Evolutionary conservation across 495 filamentous ascomycete genomes (phyloP), one percentile per base, ranked within the genome.

Genomic region (Neurospora hispaniola): DNA sequence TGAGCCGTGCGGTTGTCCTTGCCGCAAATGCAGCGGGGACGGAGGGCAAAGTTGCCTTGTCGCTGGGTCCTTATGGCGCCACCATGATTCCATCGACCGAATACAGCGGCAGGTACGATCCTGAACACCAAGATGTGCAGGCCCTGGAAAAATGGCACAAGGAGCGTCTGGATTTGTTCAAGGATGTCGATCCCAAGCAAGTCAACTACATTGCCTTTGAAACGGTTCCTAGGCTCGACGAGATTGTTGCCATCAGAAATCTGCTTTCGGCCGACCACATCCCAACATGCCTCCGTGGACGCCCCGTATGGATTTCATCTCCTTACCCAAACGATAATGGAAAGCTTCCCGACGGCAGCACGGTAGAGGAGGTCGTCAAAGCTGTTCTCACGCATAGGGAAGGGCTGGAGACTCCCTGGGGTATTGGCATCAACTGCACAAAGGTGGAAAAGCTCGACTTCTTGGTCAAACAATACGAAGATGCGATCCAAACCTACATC

Each of bases 371-470:
- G 68, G 85, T 85, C 69, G 84, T 88, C 31, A 74, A 75, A 10
- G 78, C 76, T 1, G 78, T 88, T 73, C 78, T 88, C 6, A 80
- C 77, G 38, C 78, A 76, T 8, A 72, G 78, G 14, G 68, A 74
- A 66, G 73, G 76, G 0, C 43, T 68, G 10, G 40, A 69, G 16
- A 71, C 78, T 5, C 89, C 90, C 0, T 89, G 86, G 86, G 89
- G 87, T 0, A 84, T 92, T 66, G 90, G 90, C 1, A 84, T 91
- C 72, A 92, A 92, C 77, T 92, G 90, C 78, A 91, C 89, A 4
- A 87, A 86, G 74, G 79, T 90, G 71, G 77, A 80, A 31, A 88
- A 88, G 70, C 81, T 91, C 4, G 74, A 79, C 4, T 73, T 75
- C 2, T 75, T 91, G 42, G 79, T 91, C 31, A 71, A 74, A 8